phyloP scores from a whole-genome alignment of 768 basidiomycete genomes.

The Agrocybe praecox region DNA sequence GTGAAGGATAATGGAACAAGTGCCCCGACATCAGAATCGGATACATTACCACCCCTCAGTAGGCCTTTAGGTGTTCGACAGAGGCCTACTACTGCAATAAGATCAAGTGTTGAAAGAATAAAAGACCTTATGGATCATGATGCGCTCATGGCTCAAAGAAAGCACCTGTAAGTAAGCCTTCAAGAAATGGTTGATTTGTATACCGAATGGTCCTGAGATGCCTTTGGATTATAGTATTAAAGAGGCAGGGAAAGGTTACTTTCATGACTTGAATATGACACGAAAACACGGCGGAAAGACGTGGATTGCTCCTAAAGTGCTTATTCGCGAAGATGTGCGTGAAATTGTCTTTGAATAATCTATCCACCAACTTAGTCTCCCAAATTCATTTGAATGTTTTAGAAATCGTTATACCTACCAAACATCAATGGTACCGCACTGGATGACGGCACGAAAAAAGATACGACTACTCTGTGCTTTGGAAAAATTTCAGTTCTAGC shows the following conservation, averaged over 20 bases:
- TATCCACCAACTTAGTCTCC: not conserved
- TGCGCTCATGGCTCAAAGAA: conserved; percentile 67
- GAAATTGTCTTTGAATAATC: not conserved
- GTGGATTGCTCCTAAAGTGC: conserved; percentile 88
- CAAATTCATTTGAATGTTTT: conserved; percentile 3
- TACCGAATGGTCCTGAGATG: not conserved
- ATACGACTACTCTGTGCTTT: conserved; percentile 78
- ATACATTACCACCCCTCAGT: conserved; percentile 41
- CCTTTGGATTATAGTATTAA: conserved; percentile 41
- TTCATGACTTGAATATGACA: conserved; percentile 80
- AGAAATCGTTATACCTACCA: conserved; percentile 94
- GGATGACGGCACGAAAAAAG: conserved; percentile 51
- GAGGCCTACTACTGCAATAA: conserved; percentile 60
- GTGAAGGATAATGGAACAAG: conserved; percentile 2
- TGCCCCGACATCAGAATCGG: conserved; percentile 9
- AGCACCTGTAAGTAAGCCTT: conserved; percentile 55
- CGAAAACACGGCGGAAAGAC: conserved; percentile 88
- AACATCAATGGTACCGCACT: conserved; percentile 78
- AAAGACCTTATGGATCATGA: conserved; percentile 76
- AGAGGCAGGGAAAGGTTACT: conserved; percentile 78
- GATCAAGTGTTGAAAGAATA: conserved; percentile 61
- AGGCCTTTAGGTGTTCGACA: conserved; percentile 80
- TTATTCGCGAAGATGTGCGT: conserved; percentile 90
- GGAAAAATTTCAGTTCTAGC: conserved; percentile 80
- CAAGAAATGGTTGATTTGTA: not conserved